Percentiles rank a stretch among this genome's conserved stretches.
These are phyloP conservation scores for Kandelia obovata DNA, from an alignment of 345 rosid species.

Conservation along the genomic window DNA sequence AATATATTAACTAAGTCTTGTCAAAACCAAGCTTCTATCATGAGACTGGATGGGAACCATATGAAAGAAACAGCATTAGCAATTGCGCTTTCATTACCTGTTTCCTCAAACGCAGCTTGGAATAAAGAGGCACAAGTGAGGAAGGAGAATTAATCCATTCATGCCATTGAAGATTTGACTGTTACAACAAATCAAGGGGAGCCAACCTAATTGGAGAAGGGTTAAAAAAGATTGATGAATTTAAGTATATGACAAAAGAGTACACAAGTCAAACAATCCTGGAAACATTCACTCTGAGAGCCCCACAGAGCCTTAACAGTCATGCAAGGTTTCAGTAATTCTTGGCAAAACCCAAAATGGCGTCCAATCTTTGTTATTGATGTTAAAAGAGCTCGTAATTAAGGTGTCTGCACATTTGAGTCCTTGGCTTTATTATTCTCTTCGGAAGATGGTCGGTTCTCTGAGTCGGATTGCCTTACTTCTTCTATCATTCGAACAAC, in stretches of 20 bases:
- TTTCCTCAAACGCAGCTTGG: too few species aligned
- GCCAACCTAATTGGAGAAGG: background rate
- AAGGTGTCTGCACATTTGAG: conserved; percentile 70
- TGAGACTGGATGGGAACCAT: too few species aligned
- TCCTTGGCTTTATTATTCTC: conserved; percentile 74
- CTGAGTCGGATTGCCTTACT: conserved; percentile 65
- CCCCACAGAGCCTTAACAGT: background rate
- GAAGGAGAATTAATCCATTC: conserved; percentile 20
- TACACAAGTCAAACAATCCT: background rate
- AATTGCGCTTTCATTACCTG: too few species aligned
- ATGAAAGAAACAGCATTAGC: too few species aligned
- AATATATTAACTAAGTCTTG: too few species aligned
- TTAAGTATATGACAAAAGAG: conserved; percentile 5
- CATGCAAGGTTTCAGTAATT: background rate
- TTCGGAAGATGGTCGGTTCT: conserved; percentile 76
- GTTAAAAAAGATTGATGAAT: background rate
- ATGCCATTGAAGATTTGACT: conserved; percentile 16
- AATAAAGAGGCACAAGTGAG: too few species aligned
- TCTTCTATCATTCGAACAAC: conserved; percentile 87
- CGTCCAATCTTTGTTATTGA: conserved; percentile 4
- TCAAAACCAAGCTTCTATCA: too few species aligned
- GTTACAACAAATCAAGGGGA: conserved; percentile 25
- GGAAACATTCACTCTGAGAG: conserved; percentile 11
- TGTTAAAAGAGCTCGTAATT: conserved; percentile 42
- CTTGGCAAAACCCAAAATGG: background rate